Percentiles rank a stretch among this genome's conserved stretches.
Conservation (phyloP, 2,329 filamentous ascomycete species). For the Teratosphaeriaceae sp. region DNA sequence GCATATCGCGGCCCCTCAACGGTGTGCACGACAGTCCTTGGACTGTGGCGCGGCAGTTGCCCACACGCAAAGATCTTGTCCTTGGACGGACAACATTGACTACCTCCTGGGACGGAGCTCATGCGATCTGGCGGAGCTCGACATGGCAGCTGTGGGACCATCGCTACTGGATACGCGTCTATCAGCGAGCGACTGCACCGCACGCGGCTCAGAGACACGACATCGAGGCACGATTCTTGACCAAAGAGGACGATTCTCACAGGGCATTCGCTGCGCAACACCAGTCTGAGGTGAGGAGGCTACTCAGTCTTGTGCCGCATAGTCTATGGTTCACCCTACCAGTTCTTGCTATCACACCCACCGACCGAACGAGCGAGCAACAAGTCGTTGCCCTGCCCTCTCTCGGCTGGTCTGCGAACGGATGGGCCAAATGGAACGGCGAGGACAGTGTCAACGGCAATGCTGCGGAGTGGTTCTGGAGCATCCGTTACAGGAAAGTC, state of each 20-base stretch:
- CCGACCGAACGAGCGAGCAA: slow-evolving; percentile 4
- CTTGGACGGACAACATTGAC: neutral
- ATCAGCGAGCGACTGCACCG: neutral
- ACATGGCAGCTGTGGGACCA: slow-evolving; percentile 47
- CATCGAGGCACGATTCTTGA: slow-evolving; percentile 37
- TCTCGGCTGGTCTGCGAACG: slow-evolving; percentile 16
- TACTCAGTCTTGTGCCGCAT: slow-evolving; percentile 24
- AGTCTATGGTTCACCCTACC: slow-evolving; percentile 38
- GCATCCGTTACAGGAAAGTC: slow-evolving; percentile 19
- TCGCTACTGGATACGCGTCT: slow-evolving; percentile 49
- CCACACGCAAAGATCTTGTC: neutral
- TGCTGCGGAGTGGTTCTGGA: neutral
- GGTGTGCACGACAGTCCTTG: neutral
- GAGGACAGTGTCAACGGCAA: neutral
- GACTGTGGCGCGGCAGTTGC: neutral
- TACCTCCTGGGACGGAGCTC: neutral
- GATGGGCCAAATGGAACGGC: slow-evolving; percentile 4
- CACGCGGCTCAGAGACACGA: slow-evolving; percentile 12
- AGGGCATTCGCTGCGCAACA: neutral
- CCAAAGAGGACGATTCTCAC: slow-evolving; percentile 21
- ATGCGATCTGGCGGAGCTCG: neutral
- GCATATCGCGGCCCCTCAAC: neutral
- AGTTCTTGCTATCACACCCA: slow-evolving; percentile 8
- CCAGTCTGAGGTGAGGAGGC: neutral
- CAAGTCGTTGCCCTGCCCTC: slow-evolving; percentile 27